Evolutionary conservation across 2,329 filamentous ascomycete genomes (phyloP).

Genomic region (Verticillium isaacii): DNA sequence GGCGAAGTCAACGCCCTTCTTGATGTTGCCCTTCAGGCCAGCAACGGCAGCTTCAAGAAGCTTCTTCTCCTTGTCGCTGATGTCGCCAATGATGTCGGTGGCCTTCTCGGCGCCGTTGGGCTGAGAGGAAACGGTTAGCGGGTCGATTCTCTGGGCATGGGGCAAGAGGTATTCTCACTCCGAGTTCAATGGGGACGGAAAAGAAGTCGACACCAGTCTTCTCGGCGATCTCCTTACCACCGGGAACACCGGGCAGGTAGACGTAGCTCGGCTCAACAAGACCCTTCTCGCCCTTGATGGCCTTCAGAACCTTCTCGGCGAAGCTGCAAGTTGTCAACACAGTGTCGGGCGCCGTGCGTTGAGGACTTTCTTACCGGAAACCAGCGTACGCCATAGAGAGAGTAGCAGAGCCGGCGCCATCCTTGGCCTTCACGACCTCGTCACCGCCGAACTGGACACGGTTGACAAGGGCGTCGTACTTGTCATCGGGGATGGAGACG

Average conservation of each 20-base stretch:
- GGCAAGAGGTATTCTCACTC: slow-evolving; percentile 56
- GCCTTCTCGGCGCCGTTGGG: slow-evolving; percentile 81
- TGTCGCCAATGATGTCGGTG: slow-evolving; percentile 68
- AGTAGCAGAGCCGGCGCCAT: slow-evolving; percentile 83
- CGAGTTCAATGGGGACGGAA: slow-evolving; percentile 92
- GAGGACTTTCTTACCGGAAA: slow-evolving; percentile 60
- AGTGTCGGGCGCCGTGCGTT: slow-evolving; percentile 8
- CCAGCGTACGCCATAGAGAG: slow-evolving; percentile 95
- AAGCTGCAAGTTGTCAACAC: slow-evolving; percentile 52
- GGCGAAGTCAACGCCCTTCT: slow-evolving; percentile 88
- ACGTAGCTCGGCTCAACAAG: slow-evolving; percentile 94
- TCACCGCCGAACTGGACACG: slow-evolving; percentile 98
- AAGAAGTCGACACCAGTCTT: slow-evolving; percentile 87
- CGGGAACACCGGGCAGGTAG: slow-evolving; percentile 85
- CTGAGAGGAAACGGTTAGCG: slow-evolving; percentile 35
- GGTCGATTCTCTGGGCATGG: background rate
- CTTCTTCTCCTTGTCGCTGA: slow-evolving; percentile 84
- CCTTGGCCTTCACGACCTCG: slow-evolving; percentile 93
- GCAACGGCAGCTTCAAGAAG: slow-evolving; percentile 71
- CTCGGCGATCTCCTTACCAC: slow-evolving; percentile 81
- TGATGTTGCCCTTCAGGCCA: slow-evolving; percentile 87
- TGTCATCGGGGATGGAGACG: slow-evolving; percentile 79
- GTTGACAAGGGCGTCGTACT: slow-evolving; percentile 86
- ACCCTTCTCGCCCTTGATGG: slow-evolving; percentile 81
- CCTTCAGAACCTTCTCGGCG: slow-evolving; percentile 89